phyloP scores from a whole-genome alignment of 305 asterid genomes.

The Fraxinus nigra region DNA sequence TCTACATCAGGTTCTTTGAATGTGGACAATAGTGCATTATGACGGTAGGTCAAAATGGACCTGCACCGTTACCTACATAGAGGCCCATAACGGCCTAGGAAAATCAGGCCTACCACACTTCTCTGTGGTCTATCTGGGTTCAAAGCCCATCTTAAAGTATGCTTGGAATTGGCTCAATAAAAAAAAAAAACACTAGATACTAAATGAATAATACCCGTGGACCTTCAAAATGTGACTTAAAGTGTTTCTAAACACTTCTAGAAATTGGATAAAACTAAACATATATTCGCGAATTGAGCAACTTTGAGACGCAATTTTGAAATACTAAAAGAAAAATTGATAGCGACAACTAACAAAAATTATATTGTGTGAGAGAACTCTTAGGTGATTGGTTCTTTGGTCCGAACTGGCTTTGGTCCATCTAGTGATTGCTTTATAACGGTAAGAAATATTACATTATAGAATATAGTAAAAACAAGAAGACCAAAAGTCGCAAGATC shows the following conservation, averaged over 20 bases:
- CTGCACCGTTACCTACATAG: not conserved
- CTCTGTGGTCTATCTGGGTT: no score
- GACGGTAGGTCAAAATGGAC: not conserved
- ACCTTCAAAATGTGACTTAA: not conserved
- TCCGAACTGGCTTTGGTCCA: not conserved
- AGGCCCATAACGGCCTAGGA: not conserved
- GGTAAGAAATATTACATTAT: conserved; percentile 51
- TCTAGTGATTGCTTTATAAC: not conserved
- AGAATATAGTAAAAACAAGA: conserved; percentile 50
- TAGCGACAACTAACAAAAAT: not conserved
- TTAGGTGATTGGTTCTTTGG: not conserved
- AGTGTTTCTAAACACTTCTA: not conserved
- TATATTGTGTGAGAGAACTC: not conserved
- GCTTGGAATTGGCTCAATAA: not conserved
- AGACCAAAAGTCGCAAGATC: conserved; percentile 42
- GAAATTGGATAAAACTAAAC: not conserved
- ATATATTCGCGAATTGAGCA: not conserved
- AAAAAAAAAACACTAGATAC: not conserved
- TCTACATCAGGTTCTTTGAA: not conserved
- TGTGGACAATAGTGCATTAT: not conserved
- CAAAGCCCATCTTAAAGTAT: no score
- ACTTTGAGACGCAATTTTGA: not conserved
- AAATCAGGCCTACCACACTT: not conserved
- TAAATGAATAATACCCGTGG: not conserved
- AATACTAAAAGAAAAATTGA: not conserved